A percentile compares a stretch with the other conserved stretches of the same genome.
phyloP scores from a whole-genome alignment of 768 basidiomycete genomes.

The Russula sp. region DNA sequence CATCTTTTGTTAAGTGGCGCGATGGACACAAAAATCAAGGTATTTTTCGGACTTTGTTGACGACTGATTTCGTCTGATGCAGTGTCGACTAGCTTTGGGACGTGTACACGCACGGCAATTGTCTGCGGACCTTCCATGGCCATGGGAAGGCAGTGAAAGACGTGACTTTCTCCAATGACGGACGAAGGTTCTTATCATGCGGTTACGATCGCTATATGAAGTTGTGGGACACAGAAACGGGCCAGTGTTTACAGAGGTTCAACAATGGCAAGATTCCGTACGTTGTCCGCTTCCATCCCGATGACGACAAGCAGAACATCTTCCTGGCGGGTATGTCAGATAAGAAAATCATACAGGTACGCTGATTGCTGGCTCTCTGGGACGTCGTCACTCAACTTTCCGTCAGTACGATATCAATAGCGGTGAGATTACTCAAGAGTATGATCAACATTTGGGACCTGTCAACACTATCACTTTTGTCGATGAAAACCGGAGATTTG shows the following conservation, averaged over 20 bases:
- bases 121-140: constrained; percentile 94
- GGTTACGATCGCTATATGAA: constrained; percentile 97
- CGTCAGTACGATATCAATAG: constrained; percentile 89
- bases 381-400: constrained; percentile 14
- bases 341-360: constrained; percentile 97
- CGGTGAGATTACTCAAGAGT: constrained; percentile 95
- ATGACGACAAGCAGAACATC: constrained; percentile 90
- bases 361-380: constrained; percentile 18
- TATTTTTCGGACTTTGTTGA: constrained; percentile 29
- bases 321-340: constrained; percentile 99
- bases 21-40: constrained; percentile 99
- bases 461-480: constrained; percentile 99
- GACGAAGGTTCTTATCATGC: constrained; percentile 83
- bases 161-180: constrained; percentile 91
- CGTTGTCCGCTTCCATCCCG: constrained; percentile 92
- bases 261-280: constrained; percentile 97
- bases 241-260: constrained; percentile 94
- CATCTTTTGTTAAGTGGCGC: constrained; percentile 91
- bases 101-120: constrained; percentile 93
- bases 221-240: constrained; percentile 98
- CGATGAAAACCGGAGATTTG: constrained; percentile 94
- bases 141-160: constrained; percentile 97
- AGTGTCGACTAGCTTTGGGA: constrained; percentile 76
- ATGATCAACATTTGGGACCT: constrained; percentile 96
- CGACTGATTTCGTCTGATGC: background rate